Evolutionary conservation across 495 filamentous ascomycete species (phyloP).

Genomic region (Neurospora intermedia): DNA sequence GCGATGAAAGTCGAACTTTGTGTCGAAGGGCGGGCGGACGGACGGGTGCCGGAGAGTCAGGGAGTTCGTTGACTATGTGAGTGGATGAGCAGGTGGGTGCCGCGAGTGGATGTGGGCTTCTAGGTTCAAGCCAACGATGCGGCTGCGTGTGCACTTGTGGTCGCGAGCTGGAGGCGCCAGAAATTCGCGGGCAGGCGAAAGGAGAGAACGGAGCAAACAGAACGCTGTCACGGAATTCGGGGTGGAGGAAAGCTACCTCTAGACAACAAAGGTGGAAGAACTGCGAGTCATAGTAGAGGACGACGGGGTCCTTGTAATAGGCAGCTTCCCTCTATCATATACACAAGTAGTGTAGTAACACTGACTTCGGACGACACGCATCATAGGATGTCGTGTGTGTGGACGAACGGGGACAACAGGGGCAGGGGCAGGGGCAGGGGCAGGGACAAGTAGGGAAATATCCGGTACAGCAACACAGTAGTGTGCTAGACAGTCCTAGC

Average conservation of each 20-base stretch:
- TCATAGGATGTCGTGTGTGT: not conserved
- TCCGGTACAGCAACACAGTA: too few relatives aligned
- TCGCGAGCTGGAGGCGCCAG: not conserved
- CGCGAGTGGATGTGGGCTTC: not conserved
- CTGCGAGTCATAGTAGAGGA: not conserved
- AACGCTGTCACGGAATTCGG: not conserved
- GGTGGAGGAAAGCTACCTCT: not conserved
- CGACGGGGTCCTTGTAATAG: not conserved
- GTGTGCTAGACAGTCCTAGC: too few relatives aligned
- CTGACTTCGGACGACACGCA: not conserved
- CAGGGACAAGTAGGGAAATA: too few relatives aligned
- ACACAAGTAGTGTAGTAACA: not conserved
- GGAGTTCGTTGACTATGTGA: not conserved
- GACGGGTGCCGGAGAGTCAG: not conserved
- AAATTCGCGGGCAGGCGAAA: not conserved
- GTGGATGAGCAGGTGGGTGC: not conserved
- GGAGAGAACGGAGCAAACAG: not conserved
- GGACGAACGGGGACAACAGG: not conserved
- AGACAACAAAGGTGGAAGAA: not conserved
- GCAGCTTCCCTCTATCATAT: not conserved
- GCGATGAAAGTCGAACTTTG: not conserved
- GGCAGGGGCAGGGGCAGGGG: not conserved
- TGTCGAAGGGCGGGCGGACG: not conserved
- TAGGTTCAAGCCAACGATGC: not conserved
- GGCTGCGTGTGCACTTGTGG: not conserved